Conservation (phyloP, 495 filamentous ascomycete genomes). For the Tuber brumale region DNA sequence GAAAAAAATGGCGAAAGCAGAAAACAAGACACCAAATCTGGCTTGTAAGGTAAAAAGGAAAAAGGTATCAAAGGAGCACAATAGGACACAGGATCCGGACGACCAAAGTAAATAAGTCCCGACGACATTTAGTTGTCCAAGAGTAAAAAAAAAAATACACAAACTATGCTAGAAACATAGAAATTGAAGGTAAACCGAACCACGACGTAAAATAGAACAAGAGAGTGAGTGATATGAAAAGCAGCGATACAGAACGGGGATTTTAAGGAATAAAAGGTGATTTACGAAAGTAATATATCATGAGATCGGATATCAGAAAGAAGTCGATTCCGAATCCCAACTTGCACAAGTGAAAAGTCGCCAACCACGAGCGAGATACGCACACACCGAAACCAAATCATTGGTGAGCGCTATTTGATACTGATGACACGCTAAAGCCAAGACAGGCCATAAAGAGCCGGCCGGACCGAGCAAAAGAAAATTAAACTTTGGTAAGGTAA, state of each 20-base stretch:
- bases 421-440: constrained; percentile 29
- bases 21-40: constrained; percentile 17
- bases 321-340: constrained; percentile 33
- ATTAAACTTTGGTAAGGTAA: constrained; percentile 28
- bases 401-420: constrained; percentile 28
- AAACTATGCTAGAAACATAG: constrained; percentile 22
- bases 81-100: constrained; percentile 19
- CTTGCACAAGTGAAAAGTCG: constrained; percentile 27
- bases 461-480: constrained; percentile 24
- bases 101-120: constrained; percentile 21
- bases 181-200: constrained; percentile 34
- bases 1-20: constrained; percentile 7
- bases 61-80: constrained; percentile 30
- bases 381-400: constrained; percentile 32
- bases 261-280: constrained; percentile 39
- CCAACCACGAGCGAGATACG: constrained; percentile 30
- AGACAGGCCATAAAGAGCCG: constrained; percentile 25
- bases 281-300: constrained; percentile 43
- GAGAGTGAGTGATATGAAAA: constrained; percentile 32
- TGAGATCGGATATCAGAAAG: constrained; percentile 33
- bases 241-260: constrained; percentile 14
- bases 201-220: constrained; percentile 30
- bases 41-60: constrained; percentile 25
- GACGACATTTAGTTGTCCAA: constrained; percentile 37
- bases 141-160: constrained; percentile 36